A percentile compares a stretch with the other conserved stretches of the same genome.
These are phyloP conservation scores for Clonostachys rhizophaga DNA, from an alignment of 2,329 filamentous ascomycete species.

Conservation along the genomic window DNA sequence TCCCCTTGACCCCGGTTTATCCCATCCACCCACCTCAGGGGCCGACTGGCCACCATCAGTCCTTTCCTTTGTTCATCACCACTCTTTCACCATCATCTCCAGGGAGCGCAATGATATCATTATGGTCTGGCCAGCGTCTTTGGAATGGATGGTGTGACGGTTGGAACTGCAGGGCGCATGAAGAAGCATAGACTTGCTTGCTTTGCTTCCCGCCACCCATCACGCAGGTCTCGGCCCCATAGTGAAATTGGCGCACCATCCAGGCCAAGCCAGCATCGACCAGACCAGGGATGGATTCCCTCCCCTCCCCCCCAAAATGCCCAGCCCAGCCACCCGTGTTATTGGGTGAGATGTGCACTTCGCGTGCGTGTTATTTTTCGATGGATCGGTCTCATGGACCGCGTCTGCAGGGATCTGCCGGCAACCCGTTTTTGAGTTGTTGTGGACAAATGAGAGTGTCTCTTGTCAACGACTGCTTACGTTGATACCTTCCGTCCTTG, in stretches of 20 bases:
- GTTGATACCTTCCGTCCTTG: no score
- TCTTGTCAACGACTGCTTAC: background rate
- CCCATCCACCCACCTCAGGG: background rate
- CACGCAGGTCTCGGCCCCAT: conserved; percentile 1
- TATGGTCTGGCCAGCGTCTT: background rate
- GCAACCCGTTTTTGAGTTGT: background rate
- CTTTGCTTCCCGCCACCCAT: background rate
- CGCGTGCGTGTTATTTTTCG: background rate
- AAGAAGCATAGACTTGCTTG: background rate
- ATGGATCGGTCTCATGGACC: background rate
- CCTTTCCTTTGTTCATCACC: no score
- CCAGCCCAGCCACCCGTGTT: background rate
- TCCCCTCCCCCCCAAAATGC: conserved; percentile 3
- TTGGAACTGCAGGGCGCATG: background rate
- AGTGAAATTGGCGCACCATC: conserved; percentile 6
- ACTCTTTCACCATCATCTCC: background rate
- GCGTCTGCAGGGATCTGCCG: no score
- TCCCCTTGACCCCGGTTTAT: background rate
- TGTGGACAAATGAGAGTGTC: background rate
- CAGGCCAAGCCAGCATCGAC: background rate
- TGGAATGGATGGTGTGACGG: background rate
- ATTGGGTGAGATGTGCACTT: no score
- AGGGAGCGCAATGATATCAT: background rate
- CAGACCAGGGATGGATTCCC: conserved; percentile 4
- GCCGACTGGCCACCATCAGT: no score